Evolutionary conservation across 2,329 filamentous ascomycete genomes (phyloP), one percentile per base, ranked within the genome.

Genomic region (Sordariomycetes sp.): DNA sequence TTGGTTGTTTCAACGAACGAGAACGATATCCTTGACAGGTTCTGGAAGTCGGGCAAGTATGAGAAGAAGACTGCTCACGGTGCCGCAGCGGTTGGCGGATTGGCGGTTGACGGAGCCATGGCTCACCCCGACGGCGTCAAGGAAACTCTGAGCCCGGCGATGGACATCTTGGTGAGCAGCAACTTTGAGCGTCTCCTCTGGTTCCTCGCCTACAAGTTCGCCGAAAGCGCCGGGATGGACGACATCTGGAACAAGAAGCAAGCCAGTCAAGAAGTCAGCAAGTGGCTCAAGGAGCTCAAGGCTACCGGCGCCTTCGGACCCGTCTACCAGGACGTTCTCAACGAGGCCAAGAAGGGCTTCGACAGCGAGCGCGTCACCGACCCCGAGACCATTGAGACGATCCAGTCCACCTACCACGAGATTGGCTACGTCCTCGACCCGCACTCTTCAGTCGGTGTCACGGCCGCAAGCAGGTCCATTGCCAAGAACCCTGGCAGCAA

Each of bases 171-270:
- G 4, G 88, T 96, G 10, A 90, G 83, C 17, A 92, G 83, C 56
- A 98, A 98, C 66, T 96, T 98, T 54, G 92, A 98, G 68, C 78
- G 92, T 21, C 70, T 98, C 5, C 70, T 98, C 9, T 96, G 90
- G 90, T 95, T 86, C 68, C 68, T 96, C 19, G 82, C 86, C 2
- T 85, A 86, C 61, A 73, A 83, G 46, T 81, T 79, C 40, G 77
- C 75, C 14, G 52, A 63, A 6, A 64, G 56, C 10, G 67, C 68
- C 4, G 72, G 73, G 33, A 74, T 79, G 68, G 73, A 81, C 46
- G 71, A 77, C 35, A 63, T 70, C 43, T 80, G 72, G 66, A 79
- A 74, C 57, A 75, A 75, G 61, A 77, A 69, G 55, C 74, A 78
- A 56, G 78, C 79, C 8, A 82, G 86, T 3, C 77, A 86, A 52